Evolutionary conservation across 208 protist species (phyloP).

Genomic region (Leishmania gerbilli): DNA sequence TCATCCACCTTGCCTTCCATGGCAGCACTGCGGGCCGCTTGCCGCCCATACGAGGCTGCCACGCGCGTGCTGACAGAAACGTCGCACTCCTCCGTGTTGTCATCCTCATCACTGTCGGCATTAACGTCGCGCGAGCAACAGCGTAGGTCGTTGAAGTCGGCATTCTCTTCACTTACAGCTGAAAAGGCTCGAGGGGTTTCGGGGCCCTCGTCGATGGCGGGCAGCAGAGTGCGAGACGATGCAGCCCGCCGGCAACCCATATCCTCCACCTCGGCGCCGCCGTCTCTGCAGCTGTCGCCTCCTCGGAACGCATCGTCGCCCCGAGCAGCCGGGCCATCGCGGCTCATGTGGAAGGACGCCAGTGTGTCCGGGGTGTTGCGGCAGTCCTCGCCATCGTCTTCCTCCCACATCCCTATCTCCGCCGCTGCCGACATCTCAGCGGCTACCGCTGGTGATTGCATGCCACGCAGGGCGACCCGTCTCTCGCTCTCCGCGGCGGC

Average conservation of each 20-base stretch:
- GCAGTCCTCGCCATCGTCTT: neutral
- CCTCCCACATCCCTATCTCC: neutral
- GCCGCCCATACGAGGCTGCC: conserved; percentile 8
- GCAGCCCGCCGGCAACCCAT: neutral
- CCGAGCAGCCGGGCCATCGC: neutral
- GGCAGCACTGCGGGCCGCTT: neutral
- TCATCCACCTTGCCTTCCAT: conserved; percentile 19
- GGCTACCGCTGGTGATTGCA: neutral
- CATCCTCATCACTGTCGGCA: conserved; percentile 15
- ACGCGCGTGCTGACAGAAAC: conserved; percentile 32
- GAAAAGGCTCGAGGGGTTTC: neutral
- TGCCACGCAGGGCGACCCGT: neutral
- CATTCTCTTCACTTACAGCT: conserved; percentile 4
- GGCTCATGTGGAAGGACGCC: conserved; percentile 17
- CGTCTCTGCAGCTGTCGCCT: neutral
- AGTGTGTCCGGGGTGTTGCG: conserved; percentile 14
- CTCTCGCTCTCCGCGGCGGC: neutral
- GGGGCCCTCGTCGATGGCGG: neutral
- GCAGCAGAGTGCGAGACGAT: neutral
- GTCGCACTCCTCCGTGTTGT: conserved; percentile 13
- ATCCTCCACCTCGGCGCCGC: conserved; percentile 8
- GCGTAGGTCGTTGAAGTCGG: conserved; percentile 17
- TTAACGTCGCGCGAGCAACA: conserved; percentile 1
- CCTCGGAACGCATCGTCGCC: neutral
- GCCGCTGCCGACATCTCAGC: neutral